A percentile compares a stretch with the other conserved stretches of the same genome.
Conservation (phyloP, 2,329 filamentous ascomycete species). For the Elsinoe necatrix region DNA sequence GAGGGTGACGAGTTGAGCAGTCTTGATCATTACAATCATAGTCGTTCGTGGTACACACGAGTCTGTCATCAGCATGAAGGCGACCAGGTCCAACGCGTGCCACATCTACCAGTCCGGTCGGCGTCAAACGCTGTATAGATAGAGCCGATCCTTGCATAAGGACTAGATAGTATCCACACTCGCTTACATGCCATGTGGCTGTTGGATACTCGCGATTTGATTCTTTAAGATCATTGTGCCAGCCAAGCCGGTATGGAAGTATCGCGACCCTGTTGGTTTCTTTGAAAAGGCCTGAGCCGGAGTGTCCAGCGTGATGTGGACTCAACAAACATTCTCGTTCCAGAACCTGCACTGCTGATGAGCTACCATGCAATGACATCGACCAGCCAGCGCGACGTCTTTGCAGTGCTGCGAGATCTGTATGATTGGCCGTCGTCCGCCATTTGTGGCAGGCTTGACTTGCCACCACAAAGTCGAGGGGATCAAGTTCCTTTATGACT, state of each 20-base stretch:
- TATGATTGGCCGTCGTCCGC: neutral
- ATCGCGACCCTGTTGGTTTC: neutral
- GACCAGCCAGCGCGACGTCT: neutral
- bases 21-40: neutral
- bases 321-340: neutral
- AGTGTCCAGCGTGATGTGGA: neutral
- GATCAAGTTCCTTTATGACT: constrained; percentile 24
- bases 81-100: neutral
- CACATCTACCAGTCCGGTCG: neutral
- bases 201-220: no score
- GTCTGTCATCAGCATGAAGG: neutral
- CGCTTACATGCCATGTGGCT: constrained; percentile 7
- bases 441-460: constrained; percentile 2
- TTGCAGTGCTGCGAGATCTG: neutral
- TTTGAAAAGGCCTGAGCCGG: neutral
- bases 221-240: neutral
- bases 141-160: neutral
- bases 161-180: constrained; percentile 8
- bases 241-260: neutral
- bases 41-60: neutral
- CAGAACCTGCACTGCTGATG: neutral
- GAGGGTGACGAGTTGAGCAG: neutral
- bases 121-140: neutral
- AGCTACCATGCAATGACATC: neutral
- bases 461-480: neutral